Conservation (phyloP, 2,329 filamentous ascomycete genomes). For the Ascochyta clinopodiicola region DNA sequence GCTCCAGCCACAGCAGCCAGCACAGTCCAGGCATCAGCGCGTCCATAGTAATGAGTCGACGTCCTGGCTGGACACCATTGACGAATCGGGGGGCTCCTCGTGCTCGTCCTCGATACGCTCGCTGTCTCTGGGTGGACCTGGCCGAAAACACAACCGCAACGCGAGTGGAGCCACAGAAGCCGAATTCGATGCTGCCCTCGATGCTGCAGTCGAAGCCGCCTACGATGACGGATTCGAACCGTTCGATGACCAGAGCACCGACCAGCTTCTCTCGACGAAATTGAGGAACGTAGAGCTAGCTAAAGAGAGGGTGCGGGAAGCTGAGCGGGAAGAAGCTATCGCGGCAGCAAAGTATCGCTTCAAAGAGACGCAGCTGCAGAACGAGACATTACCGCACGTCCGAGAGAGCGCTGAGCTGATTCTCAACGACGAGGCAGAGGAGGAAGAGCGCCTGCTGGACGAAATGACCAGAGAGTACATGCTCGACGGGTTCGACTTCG, state of each 20-base stretch:
- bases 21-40: conserved; percentile 44
- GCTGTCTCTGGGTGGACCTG: conserved; percentile 72
- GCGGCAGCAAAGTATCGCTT: conserved; percentile 67
- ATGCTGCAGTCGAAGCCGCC: conserved; percentile 93
- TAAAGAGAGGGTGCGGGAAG: conserved; percentile 76
- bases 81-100: conserved; percentile 84
- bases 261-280: conserved; percentile 44
- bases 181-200: conserved; percentile 91
- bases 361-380: conserved; percentile 52
- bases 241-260: conserved; percentile 58
- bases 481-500: conserved; percentile 83
- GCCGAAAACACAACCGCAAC: conserved; percentile 72
- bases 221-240: conserved; percentile 92
- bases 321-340: conserved; percentile 72
- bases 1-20: conserved; percentile 31
- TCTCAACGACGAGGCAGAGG: conserved; percentile 52
- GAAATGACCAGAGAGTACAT: conserved; percentile 86
- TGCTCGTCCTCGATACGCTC: conserved; percentile 79
- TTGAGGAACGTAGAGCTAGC: conserved; percentile 73
- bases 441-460: conserved; percentile 68
- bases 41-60: conserved; percentile 79
- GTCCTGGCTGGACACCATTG: conserved; percentile 93
- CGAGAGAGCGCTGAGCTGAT: conserved; percentile 46
- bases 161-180: conserved; percentile 78
- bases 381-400: conserved; percentile 54